These are phyloP conservation scores for Chaetomidium leptoderma DNA, from an alignment of 495 filamentous ascomycete species.

Conservation along the genomic window DNA sequence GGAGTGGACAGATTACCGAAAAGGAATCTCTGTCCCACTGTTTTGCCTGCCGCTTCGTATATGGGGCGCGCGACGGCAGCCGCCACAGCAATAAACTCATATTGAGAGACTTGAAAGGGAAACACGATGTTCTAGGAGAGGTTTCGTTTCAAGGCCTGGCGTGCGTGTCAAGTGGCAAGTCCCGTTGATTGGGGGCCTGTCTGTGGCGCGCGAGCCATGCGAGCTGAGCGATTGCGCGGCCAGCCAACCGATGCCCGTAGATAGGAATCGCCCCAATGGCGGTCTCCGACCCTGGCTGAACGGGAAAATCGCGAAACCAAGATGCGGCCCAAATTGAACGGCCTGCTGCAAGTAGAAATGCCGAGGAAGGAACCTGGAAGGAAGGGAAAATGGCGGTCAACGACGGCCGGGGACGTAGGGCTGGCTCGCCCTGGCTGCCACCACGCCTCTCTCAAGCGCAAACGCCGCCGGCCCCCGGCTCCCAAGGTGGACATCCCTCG, in stretches of 20 bases:
- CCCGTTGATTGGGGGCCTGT: not conserved
- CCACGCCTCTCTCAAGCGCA: no score
- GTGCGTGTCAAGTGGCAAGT: conserved; percentile 8
- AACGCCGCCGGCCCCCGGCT: no score
- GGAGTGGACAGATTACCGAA: not conserved
- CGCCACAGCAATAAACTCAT: not conserved
- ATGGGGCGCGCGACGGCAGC: not conserved
- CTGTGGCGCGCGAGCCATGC: conserved; percentile 6
- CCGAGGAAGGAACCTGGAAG: not conserved
- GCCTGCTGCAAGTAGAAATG: not conserved
- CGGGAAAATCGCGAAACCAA: not conserved
- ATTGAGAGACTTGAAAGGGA: not conserved
- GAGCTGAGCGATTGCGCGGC: conserved; percentile 18
- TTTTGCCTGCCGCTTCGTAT: not conserved
- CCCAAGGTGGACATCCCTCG: no score
- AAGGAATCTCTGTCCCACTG: not conserved
- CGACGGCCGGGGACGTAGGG: not conserved
- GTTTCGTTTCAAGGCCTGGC: not conserved
- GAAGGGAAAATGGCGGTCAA: conserved; percentile 4
- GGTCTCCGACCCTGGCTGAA: conserved; percentile 12
- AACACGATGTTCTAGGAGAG: not conserved
- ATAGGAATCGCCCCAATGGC: conserved; percentile 30
- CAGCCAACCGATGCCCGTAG: conserved; percentile 23
- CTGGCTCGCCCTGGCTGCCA: no score
- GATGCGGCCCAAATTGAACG: not conserved